Conservation (phyloP, 1,284 basidiomycete genomes). For the Ceratobasidium sp. region DNA sequence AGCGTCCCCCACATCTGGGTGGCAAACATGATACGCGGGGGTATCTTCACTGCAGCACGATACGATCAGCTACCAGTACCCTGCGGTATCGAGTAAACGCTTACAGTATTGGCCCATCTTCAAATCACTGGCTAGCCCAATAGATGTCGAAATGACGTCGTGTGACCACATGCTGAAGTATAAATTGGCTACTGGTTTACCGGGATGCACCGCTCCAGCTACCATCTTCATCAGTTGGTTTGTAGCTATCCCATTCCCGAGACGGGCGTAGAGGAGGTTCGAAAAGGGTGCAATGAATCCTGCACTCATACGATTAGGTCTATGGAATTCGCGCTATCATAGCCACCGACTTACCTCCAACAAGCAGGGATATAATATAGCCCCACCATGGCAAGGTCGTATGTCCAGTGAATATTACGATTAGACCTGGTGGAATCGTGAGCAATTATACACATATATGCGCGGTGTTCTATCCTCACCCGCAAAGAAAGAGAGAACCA, state of each 20-base stretch:
- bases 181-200: conserved; percentile 74
- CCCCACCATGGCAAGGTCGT: conserved; percentile 76
- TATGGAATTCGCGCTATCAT: neutral
- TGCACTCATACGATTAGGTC: conserved; percentile 12
- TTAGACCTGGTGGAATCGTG: conserved; percentile 61
- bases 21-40: conserved; percentile 76
- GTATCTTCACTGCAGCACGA: conserved; percentile 68
- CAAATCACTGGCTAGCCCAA: conserved; percentile 68
- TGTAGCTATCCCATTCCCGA: conserved; percentile 72
- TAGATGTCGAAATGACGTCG: conserved; percentile 67
- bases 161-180: conserved; percentile 64
- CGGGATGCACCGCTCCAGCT: conserved; percentile 71
- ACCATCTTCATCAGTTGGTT: conserved; percentile 77
- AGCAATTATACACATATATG: conserved; percentile 8
- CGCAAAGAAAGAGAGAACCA: conserved; percentile 66
- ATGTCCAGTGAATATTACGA: conserved; percentile 69
- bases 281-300: conserved; percentile 62
- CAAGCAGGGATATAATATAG: conserved; percentile 64
- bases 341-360: conserved; percentile 58
- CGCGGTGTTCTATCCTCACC: conserved; percentile 56
- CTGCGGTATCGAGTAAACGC: neutral
- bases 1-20: conserved; percentile 77
- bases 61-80: neutral
- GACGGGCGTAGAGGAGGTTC: conserved; percentile 62
- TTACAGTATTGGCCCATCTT: conserved; percentile 78